Base-by-base conservation (phyloP, 306 rosid species). In the Citrullus mucosospermus region DNA sequence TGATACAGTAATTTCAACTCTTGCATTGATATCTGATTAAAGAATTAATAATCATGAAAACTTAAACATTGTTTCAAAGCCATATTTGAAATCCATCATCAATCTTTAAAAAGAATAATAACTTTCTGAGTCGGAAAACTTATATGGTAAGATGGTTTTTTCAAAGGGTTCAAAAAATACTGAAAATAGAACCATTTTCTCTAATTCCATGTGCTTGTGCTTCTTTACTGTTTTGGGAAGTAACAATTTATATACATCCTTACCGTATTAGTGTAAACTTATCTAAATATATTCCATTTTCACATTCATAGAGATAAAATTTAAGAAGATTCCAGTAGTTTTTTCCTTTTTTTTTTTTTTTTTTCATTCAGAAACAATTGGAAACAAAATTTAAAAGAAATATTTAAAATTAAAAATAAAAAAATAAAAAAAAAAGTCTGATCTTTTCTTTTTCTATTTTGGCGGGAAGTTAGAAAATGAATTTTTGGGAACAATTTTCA, bases 1-100 rank as follows among this genome's bases (percentile, higher is more conserved):
- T 71, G 76, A 71, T 71, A 58, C 76, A 71, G 57, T 71, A 39
- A 71, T 71, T 46, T 72, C 60, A 72, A 28, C 60, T 50, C 44
- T 50, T 32, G 32, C 77, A 48, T 30, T 72, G 60, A 28, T 72
- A 72, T 72, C 77, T 28, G n/a, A 68, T 50, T 50, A 48, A 72
- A 72, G 16, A 48, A 72, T 15, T 72, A 30, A 60, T 72, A 72
- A 72, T 72, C 60, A 72, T 72, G 77, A 70, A 72, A 72, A 30
- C 60, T 72, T 72, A 50, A 72, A 18, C 20, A 72, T 72, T 16
- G 57, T 70, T 46, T 25, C 57, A 46, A 50, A 30, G 4, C 44
- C 54, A 50, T 71, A 72, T 50, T 72, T 28, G 28, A 72, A 16
- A 72, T 28, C 77, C 53, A 50, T 16, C 20, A n/a, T 30, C 77